A percentile compares a stretch with the other conserved stretches of the same genome.
Conservation (phyloP, 176 grass and related monocot species). For the Hordeum marinum region DNA sequence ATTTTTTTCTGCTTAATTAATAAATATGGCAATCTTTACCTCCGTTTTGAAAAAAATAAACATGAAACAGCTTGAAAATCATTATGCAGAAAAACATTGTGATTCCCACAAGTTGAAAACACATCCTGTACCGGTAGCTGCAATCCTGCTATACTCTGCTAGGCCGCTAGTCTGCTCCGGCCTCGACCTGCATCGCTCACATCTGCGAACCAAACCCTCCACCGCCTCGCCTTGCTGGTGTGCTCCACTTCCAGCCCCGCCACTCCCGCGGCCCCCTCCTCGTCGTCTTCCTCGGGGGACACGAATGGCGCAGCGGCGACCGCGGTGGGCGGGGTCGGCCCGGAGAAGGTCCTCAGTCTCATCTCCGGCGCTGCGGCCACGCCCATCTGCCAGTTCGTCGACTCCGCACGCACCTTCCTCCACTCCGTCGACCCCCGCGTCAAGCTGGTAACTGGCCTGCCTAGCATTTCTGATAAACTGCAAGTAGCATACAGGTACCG, state of each 20-base stretch:
- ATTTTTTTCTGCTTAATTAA: too few relatives aligned
- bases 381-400: slow-evolving; percentile 88
- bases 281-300: not conserved
- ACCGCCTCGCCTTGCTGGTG: slow-evolving; percentile 14
- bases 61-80: too few relatives aligned
- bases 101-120: too few relatives aligned
- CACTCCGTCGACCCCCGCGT: slow-evolving; percentile 87
- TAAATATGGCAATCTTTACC: too few relatives aligned
- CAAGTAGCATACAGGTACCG: not conserved
- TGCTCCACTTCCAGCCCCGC: slow-evolving; percentile 25
- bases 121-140: too few relatives aligned
- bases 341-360: slow-evolving; percentile 70
- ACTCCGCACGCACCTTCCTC: slow-evolving; percentile 80
- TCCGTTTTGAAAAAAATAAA: too few relatives aligned
- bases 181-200: too few relatives aligned
- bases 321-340: slow-evolving; percentile 22
- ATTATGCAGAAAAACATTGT: too few relatives aligned
- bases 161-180: too few relatives aligned
- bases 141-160: too few relatives aligned
- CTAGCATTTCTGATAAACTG: not conserved
- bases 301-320: not conserved
- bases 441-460: slow-evolving; percentile 61
- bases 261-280: slow-evolving; percentile 5
- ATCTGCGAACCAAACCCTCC: too few relatives aligned
- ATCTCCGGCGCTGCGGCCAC: slow-evolving; percentile 84